Evolutionary conservation across 805 yeast genomes (phyloP).

Genomic region (Lachancea thermotolerans): DNA sequence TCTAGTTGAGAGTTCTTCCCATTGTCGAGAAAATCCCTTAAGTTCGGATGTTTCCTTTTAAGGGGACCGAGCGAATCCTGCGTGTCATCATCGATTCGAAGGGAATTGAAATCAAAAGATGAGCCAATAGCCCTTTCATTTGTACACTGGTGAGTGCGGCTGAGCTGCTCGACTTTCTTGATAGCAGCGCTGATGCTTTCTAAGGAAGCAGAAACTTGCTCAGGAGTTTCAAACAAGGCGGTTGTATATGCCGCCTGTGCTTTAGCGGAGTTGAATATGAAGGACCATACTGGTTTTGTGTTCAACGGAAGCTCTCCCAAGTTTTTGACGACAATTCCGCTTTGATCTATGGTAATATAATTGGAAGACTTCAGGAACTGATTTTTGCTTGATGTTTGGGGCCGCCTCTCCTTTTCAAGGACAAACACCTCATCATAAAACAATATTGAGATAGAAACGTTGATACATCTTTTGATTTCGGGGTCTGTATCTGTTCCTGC

Average conservation of each 20-base stretch:
- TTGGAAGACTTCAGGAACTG: conserved; percentile 12
- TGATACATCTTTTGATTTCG: conserved; percentile 2
- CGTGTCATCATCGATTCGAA: conserved; percentile 16
- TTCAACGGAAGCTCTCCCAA: conserved; percentile 10
- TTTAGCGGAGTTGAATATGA: conserved; percentile 14
- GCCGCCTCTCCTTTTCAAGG: conserved; percentile 9
- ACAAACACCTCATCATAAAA: conserved; percentile 6
- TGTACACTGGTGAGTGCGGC: not conserved
- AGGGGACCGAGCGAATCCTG: conserved; percentile 10
- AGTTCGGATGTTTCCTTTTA: conserved; percentile 19
- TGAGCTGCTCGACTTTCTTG: not conserved
- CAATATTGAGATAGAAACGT: conserved; percentile 12
- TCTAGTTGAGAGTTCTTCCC: conserved; percentile 15
- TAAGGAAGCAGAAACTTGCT: not conserved
- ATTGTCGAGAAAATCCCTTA: conserved; percentile 16
- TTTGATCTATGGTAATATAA: conserved; percentile 19
- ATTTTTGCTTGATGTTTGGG: conserved; percentile 1
- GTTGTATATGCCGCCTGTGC: conserved; percentile 20
- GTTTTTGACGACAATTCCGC: conserved; percentile 14
- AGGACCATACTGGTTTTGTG: conserved; percentile 13
- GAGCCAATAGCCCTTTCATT: conserved; percentile 8
- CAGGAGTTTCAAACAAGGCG: conserved; percentile 2
- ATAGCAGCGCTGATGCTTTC: not conserved
- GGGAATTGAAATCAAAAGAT: conserved; percentile 15
- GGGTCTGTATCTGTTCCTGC: conserved; percentile 4